These are phyloP conservation scores for Medicago lupulina DNA, from an alignment of 306 rosid species.

Conservation along the genomic window DNA sequence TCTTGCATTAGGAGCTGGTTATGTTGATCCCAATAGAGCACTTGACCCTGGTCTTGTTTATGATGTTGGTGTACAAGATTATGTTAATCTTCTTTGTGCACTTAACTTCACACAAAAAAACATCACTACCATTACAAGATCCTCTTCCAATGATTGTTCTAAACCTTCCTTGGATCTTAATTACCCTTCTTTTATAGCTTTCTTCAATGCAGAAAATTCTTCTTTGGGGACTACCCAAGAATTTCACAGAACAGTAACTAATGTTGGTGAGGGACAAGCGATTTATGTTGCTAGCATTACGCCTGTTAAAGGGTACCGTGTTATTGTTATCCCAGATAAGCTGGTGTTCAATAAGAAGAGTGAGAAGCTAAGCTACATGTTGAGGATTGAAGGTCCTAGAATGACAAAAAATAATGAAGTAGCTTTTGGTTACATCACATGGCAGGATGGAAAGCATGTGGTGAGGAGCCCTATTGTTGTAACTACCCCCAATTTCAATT, in stretches of 20 bases:
- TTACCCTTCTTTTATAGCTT: slow-evolving; percentile 78
- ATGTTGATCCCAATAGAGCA: too few relatives aligned
- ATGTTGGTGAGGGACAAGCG: slow-evolving; percentile 56
- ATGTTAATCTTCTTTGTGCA: slow-evolving; percentile 73
- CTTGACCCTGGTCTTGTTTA: slow-evolving; percentile 79
- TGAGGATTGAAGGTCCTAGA: slow-evolving; percentile 51
- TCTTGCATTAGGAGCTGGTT: too few relatives aligned
- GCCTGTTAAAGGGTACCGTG: slow-evolving; percentile 43
- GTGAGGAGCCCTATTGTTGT: slow-evolving; percentile 1
- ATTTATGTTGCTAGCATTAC: slow-evolving; percentile 53
- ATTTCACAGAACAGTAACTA: slow-evolving; percentile 62
- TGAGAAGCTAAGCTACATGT: slow-evolving; percentile 51
- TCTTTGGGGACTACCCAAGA: slow-evolving; percentile 26
- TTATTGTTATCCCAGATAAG: slow-evolving; percentile 49
- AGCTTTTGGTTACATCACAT: not conserved
- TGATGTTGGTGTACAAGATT: slow-evolving; percentile 56
- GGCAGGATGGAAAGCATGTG: not conserved
- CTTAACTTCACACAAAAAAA: slow-evolving; percentile 55
- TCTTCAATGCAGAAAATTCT: slow-evolving; percentile 38
- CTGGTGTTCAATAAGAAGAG: slow-evolving; percentile 55
- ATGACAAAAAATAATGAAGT: not conserved
- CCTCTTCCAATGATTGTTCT: slow-evolving; percentile 50
- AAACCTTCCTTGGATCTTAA: slow-evolving; percentile 63
- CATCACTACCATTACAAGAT: slow-evolving; percentile 55
- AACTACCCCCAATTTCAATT: not conserved